These are phyloP conservation scores for Coemansia sp. DNA, from an alignment of 192 early-diverging fungal genomes.

Conservation along the genomic window DNA sequence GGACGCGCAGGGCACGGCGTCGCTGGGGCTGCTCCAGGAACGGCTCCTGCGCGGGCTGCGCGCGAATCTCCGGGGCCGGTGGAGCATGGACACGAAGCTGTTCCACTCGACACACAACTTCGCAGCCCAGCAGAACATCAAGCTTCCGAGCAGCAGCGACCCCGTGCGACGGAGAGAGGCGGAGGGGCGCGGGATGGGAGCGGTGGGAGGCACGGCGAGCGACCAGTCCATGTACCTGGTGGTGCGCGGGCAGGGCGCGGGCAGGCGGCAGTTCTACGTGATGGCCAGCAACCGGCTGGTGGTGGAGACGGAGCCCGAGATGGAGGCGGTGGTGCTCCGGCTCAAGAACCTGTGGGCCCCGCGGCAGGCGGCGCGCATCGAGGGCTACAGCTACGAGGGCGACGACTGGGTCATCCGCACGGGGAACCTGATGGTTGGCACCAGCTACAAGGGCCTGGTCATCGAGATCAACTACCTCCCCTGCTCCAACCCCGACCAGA, in stretches of 20 bases:
- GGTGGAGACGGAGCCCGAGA: conserved; percentile 50
- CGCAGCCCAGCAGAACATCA: conserved; percentile 36
- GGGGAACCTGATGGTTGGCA: conserved; percentile 53
- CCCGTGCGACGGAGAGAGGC: neutral
- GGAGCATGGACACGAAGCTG: conserved; percentile 53
- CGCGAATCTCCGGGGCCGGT: conserved; percentile 44
- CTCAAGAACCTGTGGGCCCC: conserved; percentile 54
- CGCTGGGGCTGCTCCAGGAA: conserved; percentile 46
- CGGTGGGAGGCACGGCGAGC: conserved; percentile 42
- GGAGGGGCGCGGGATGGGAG: neutral
- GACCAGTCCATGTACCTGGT: conserved; percentile 53
- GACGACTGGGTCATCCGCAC: conserved; percentile 52
- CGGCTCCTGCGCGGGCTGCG: conserved; percentile 48
- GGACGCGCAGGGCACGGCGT: conserved; percentile 54
- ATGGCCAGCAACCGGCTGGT: conserved; percentile 56
- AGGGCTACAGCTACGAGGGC: conserved; percentile 53
- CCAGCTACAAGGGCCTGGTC: conserved; percentile 52
- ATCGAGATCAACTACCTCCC: conserved; percentile 55
- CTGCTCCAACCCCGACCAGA: conserved; percentile 49
- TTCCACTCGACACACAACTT: conserved; percentile 49
- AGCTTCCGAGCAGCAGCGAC: conserved; percentile 8
- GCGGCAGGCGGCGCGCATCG: conserved; percentile 46
- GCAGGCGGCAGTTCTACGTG: conserved; percentile 44
- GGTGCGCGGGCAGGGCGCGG: conserved; percentile 36
- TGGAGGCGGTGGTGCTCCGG: conserved; percentile 45